Evolutionary conservation across 345 rosid species (phyloP).

Genomic region (Arabidopsis thaliana): TAIR10.1 NC_003070.9:26725001-26725500

Average conservation of each 20-base stretch:
- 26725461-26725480: background rate
- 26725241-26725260: background rate
- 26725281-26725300: background rate
- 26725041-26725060: conserved; percentile 48
- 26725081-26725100: conserved; percentile 37
- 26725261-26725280: background rate
- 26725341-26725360: no score
- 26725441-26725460: background rate
- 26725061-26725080: conserved; percentile 40
- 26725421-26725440: background rate
- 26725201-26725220: background rate
- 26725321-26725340: no score
- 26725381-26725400: background rate
- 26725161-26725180: background rate
- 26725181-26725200: background rate
- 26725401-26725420: conserved; percentile 20
- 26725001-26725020: conserved; percentile 33
- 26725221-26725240: background rate
- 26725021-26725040: conserved; percentile 42
- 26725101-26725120: conserved; percentile 31
- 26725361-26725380: no score
- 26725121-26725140: conserved; percentile 24
- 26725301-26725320: background rate
- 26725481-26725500: background rate
- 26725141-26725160: background rate